Percentiles rank a stretch among this genome's conserved stretches.
Conservation (phyloP, 2,329 filamentous ascomycete genomes). For the Cladophialophora immunda region DNA sequence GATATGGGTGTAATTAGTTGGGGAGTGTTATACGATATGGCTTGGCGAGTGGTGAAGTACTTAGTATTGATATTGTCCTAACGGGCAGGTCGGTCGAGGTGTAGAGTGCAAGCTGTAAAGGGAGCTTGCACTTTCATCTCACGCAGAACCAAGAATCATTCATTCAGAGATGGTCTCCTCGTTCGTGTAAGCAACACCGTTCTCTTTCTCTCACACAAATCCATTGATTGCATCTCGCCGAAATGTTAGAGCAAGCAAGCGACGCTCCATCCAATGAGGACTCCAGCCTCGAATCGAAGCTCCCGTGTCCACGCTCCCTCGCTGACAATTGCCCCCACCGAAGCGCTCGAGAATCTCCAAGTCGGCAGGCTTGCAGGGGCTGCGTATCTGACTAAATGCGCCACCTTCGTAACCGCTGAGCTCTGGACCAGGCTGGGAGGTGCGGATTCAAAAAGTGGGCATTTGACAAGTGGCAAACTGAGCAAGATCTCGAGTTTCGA, state of each 20-base stretch:
- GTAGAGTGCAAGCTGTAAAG: neutral
- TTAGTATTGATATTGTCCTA: neutral
- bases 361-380: constrained; percentile 3
- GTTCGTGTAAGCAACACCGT: neutral
- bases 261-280: constrained; percentile 1
- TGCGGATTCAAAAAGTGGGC: constrained; percentile 3
- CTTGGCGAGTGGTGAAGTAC: neutral
- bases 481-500: neutral
- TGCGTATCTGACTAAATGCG: constrained; percentile 3
- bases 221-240: neutral
- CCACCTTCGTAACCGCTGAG: constrained; percentile 19
- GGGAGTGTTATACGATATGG: neutral
- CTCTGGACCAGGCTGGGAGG: neutral
- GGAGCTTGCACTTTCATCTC: neutral
- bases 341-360: constrained; percentile 13
- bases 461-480: neutral
- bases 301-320: neutral
- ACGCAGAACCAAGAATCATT: neutral
- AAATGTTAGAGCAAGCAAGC: neutral
- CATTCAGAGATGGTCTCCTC: neutral
- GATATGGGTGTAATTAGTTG: neutral
- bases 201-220: neutral
- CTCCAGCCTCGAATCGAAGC: constrained; percentile 8
- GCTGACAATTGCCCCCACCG: constrained; percentile 4
- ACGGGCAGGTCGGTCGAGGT: neutral